phyloP scores from a whole-genome alignment of 306 rosid species.

The Quercus gilva region DNA sequence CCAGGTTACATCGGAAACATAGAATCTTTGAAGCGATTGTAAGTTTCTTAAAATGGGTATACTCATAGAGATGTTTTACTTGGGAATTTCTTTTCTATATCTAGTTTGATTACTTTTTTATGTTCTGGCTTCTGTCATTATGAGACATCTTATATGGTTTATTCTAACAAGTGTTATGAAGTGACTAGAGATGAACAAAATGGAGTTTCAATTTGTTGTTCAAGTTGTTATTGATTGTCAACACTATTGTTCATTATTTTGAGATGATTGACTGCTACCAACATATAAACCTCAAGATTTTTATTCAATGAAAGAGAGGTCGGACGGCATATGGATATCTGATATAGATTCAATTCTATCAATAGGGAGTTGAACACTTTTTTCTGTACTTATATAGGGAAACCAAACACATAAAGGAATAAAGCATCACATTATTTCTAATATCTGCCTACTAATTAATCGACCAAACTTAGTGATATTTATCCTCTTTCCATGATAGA shows the following conservation, averaged over 20 bases:
- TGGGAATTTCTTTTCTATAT: neutral
- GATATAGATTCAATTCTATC: neutral
- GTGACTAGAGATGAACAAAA: neutral
- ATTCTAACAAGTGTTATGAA: neutral
- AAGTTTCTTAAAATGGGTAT: slow-evolving; percentile 25
- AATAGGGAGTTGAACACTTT: neutral
- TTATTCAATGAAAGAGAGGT: neutral
- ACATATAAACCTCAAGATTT: neutral
- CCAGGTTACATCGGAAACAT: slow-evolving; percentile 33
- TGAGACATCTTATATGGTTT: neutral
- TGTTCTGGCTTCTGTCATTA: neutral
- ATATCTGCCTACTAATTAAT: neutral
- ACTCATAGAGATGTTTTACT: neutral
- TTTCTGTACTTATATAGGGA: neutral
- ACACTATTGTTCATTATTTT: neutral
- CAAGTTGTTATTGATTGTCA: neutral
- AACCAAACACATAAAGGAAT: neutral
- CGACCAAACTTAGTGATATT: neutral
- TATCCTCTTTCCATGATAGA: too few relatives aligned
- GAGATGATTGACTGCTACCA: neutral
- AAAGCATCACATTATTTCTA: neutral
- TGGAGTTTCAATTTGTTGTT: neutral
- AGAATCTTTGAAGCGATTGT: slow-evolving; percentile 32
- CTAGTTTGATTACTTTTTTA: neutral
- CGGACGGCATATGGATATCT: neutral